phyloP scores from a whole-genome alignment of 2,329 filamentous ascomycete genomes.

The Penicillium sp. region DNA sequence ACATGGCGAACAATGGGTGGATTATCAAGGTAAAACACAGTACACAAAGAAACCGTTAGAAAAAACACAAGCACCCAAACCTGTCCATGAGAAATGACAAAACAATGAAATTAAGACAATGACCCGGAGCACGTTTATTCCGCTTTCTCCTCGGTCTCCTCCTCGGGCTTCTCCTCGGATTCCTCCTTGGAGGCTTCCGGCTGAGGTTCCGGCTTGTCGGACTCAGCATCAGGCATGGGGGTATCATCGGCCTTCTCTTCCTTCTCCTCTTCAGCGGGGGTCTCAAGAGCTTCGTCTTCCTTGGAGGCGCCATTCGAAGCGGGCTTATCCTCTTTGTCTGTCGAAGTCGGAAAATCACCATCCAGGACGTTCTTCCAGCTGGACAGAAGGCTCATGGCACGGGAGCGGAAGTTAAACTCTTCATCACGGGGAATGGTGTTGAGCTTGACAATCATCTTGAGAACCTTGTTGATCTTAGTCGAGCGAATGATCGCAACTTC shows the following conservation, averaged over 20 bases:
- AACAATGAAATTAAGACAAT: not conserved
- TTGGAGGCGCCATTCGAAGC: conserved; percentile 46
- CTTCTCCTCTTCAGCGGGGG: conserved; percentile 35
- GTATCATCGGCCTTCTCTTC: conserved; percentile 42
- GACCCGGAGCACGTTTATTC: conserved; percentile 17
- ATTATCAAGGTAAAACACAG: not conserved
- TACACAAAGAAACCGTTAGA: not conserved
- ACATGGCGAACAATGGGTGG: conserved; percentile 8
- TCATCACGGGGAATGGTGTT: conserved; percentile 82
- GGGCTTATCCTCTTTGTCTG: conserved; percentile 47
- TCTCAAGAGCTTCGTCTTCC: conserved; percentile 34
- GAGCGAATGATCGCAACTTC: conserved; percentile 84
- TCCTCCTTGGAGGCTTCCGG: conserved; percentile 35
- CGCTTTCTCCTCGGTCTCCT: conserved; percentile 30
- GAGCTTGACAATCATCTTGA: conserved; percentile 91
- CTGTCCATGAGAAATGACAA: conserved; percentile 5
- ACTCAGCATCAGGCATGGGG: conserved; percentile 40
- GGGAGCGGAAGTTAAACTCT: conserved; percentile 83
- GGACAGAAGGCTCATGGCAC: conserved; percentile 75
- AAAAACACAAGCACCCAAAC: conserved; percentile 6
- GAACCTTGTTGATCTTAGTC: conserved; percentile 98
- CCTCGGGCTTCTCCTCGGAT: conserved; percentile 33
- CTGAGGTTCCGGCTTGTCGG: conserved; percentile 23
- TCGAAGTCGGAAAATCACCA: conserved; percentile 50
- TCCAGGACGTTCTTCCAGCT: conserved; percentile 87